Percentiles rank a stretch among this genome's conserved stretches.
Conservation (phyloP, 352 stramenopile genomes). For the Phytopythium helicoides region DNA sequence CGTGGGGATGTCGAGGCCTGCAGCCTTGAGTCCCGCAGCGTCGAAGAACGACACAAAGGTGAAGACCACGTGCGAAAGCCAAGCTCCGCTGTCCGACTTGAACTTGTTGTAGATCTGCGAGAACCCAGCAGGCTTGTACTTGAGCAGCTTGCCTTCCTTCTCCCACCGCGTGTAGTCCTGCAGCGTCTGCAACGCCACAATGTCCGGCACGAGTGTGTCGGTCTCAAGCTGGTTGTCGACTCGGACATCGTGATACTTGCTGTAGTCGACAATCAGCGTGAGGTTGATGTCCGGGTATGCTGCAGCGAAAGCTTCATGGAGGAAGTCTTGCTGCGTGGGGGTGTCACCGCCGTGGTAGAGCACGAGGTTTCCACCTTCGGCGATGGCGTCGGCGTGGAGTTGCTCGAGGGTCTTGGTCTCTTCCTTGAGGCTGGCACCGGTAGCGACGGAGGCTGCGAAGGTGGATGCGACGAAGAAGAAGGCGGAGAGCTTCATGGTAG, state of each 20-base stretch:
- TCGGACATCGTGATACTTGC: conserved; percentile 54
- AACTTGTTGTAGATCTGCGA: conserved; percentile 51
- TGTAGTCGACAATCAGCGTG: conserved; percentile 55
- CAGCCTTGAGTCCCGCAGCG: conserved; percentile 3
- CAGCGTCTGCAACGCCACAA: conserved; percentile 46
- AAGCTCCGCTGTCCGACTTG: conserved; percentile 26
- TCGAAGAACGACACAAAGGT: conserved; percentile 44
- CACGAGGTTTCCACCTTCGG: conserved; percentile 52
- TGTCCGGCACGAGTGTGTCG: conserved; percentile 35
- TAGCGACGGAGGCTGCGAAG: conserved; percentile 8
- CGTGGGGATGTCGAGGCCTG: conserved; percentile 10
- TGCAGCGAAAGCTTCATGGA: conserved; percentile 20
- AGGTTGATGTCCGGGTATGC: conserved; percentile 58
- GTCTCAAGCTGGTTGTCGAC: conserved; percentile 62
- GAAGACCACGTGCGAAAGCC: conserved; percentile 35
- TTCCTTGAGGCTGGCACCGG: conserved; percentile 16
- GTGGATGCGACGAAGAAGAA: neutral
- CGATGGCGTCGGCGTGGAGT: conserved; percentile 47
- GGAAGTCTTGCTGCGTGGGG: conserved; percentile 15
- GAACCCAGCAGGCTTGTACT: conserved; percentile 54
- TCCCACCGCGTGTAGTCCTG: conserved; percentile 53
- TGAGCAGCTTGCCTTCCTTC: conserved; percentile 34
- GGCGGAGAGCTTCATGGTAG: neutral
- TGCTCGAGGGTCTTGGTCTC: conserved; percentile 41
- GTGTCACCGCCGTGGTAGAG: conserved; percentile 42